Percentiles rank a stretch among this genome's conserved stretches.
Conservation (phyloP, 495 filamentous ascomycete species). For the Xylaria venustula region DNA sequence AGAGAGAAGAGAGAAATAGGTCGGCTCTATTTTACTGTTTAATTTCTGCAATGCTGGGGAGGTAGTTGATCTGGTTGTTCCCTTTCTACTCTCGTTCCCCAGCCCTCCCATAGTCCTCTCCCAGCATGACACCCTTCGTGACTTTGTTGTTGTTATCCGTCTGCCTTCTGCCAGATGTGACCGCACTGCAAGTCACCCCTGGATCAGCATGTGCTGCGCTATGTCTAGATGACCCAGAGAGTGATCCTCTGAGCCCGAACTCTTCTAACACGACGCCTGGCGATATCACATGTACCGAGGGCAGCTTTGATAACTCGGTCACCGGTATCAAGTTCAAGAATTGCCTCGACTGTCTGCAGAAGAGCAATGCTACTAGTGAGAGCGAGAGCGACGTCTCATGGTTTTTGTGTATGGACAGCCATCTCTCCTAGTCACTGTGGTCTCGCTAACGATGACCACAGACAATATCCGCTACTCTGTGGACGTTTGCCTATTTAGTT, state of each 20-base stretch:
- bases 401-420: slow-evolving; percentile 46
- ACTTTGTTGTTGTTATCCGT: slow-evolving; percentile 13
- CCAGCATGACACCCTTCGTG: slow-evolving; percentile 19
- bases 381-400: slow-evolving; percentile 56
- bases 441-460: slow-evolving; percentile 6
- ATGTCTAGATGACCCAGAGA: slow-evolving; percentile 39
- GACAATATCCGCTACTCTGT: slow-evolving; percentile 45
- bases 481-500: slow-evolving; percentile 40
- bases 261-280: slow-evolving; percentile 45
- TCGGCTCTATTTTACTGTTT: not conserved
- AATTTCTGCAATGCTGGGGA: slow-evolving; percentile 11
- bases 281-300: slow-evolving; percentile 58
- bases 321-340: slow-evolving; percentile 53
- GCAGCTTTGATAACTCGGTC: slow-evolving; percentile 39
- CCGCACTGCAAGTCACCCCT: slow-evolving; percentile 37
- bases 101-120: not conserved
- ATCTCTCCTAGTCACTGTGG: not conserved
- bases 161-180: slow-evolving; percentile 14
- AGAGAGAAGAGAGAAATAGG: no score
- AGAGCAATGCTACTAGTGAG: slow-evolving; percentile 51
- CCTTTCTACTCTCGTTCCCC: not conserved
- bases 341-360: slow-evolving; percentile 58
- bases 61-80: not conserved
- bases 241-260: slow-evolving; percentile 18
- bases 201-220: slow-evolving; percentile 54